phyloP scores from a whole-genome alignment of 345 rosid genomes.

The Populus ilicifolia region DNA sequence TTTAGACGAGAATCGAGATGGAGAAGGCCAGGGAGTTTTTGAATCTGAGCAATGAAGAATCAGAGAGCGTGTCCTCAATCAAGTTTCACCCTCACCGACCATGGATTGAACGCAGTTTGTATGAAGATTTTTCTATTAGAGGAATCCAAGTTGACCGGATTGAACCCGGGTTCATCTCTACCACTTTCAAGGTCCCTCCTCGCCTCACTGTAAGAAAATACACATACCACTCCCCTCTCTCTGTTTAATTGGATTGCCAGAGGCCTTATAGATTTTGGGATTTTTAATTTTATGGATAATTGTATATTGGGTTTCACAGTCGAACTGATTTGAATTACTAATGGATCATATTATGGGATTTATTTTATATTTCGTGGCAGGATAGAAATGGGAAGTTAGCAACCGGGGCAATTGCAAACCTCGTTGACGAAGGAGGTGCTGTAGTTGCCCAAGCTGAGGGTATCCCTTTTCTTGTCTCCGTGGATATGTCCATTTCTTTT shows the following conservation, averaged over 20 bases:
- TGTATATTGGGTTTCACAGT: neutral
- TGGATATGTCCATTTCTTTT: conserved; percentile 80
- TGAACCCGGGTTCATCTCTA: conserved; percentile 61
- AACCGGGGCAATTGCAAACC: conserved; percentile 70
- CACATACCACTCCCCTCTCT: neutral
- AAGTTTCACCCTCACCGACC: conserved; percentile 37
- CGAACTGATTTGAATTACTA: neutral
- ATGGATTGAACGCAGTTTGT: conserved; percentile 45
- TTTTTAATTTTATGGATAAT: too few relatives aligned
- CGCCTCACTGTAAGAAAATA: conserved; percentile 63
- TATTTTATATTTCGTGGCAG: conserved; percentile 35
- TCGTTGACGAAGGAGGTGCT: conserved; percentile 87
- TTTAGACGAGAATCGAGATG: conserved; percentile 25
- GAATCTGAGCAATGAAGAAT: conserved; percentile 42
- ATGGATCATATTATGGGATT: neutral
- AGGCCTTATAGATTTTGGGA: neutral
- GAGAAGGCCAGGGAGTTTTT: conserved; percentile 53
- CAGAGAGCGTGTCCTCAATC: conserved; percentile 45
- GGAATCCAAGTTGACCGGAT: conserved; percentile 80
- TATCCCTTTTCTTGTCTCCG: conserved; percentile 68
- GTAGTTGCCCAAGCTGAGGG: conserved; percentile 57
- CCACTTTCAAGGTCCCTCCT: conserved; percentile 77
- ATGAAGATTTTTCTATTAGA: conserved; percentile 53
- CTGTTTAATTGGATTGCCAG: neutral
- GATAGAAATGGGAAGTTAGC: conserved; percentile 71